Conservation (phyloP, 192 early-diverging fungal genomes). For the Coemansia sp. region DNA sequence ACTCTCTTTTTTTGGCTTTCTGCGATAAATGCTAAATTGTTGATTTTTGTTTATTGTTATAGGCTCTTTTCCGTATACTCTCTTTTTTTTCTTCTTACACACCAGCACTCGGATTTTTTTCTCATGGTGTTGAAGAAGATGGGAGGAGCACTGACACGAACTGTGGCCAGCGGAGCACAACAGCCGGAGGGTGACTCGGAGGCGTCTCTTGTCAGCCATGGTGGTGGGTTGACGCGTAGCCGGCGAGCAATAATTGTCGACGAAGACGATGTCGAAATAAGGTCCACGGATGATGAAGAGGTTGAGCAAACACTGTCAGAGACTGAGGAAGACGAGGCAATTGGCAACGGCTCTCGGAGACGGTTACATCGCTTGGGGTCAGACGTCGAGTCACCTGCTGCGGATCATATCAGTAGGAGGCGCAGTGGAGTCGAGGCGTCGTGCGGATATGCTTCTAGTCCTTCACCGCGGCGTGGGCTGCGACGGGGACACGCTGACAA, state of each 20-base stretch:
- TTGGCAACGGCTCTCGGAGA: neutral
- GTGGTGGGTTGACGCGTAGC: neutral
- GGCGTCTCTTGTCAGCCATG: neutral
- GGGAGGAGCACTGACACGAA: constrained; percentile 1
- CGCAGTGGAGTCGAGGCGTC: neutral
- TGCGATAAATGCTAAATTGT: neutral
- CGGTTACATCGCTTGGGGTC: neutral
- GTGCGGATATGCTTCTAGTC: constrained; percentile 37
- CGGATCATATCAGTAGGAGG: neutral
- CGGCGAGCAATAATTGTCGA: constrained; percentile 1
- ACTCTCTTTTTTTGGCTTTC: neutral
- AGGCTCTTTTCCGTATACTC: neutral
- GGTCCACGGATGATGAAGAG: neutral
- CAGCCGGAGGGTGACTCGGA: neutral
- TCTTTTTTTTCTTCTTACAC: neutral
- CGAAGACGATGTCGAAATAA: neutral
- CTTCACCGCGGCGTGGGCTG: constrained; percentile 23
- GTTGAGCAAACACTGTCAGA: neutral
- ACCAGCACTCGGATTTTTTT: neutral
- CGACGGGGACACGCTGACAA: constrained; percentile 26
- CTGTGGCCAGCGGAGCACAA: neutral
- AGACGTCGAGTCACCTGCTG: neutral
- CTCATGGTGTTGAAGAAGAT: constrained; percentile 3
- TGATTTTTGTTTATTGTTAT: neutral
- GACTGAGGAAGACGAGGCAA: neutral